These are phyloP conservation scores for Aspergillus affinis DNA, from an alignment of 495 filamentous ascomycete genomes.

Conservation along the genomic window DNA sequence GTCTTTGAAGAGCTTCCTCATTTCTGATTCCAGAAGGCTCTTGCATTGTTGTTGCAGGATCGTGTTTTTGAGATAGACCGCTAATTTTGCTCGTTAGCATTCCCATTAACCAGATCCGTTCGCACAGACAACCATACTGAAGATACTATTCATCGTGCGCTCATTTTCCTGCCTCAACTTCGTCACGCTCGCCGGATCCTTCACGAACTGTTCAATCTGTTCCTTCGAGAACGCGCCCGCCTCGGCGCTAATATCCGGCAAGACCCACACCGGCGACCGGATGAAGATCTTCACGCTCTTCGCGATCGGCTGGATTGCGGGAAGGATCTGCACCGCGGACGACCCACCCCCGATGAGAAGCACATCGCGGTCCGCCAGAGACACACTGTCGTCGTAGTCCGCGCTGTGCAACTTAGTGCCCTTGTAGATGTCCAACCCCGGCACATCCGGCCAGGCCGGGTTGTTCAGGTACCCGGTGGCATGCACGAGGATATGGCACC, in stretches of 20 bases:
- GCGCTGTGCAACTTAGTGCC: conserved; percentile 51
- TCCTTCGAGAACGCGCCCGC: conserved; percentile 30
- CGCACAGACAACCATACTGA: too few species aligned
- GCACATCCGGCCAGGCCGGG: conserved; percentile 48
- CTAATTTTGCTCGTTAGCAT: too few species aligned
- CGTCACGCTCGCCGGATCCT: conserved; percentile 19
- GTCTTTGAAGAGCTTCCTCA: conserved; percentile 4
- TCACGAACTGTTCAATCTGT: conserved; percentile 34
- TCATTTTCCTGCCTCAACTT: too few species aligned
- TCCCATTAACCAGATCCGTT: too few species aligned
- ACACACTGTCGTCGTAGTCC: conserved; percentile 31
- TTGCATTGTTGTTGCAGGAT: background rate
- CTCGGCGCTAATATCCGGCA: conserved; percentile 9
- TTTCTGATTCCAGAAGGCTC: background rate
- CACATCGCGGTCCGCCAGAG: conserved; percentile 40
- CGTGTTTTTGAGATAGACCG: too few species aligned
- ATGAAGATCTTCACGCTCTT: conserved; percentile 14
- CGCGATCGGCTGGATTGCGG: conserved; percentile 50
- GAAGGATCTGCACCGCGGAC: conserved; percentile 50
- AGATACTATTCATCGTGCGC: too few species aligned
- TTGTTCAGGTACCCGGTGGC: conserved; percentile 50
- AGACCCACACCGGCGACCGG: conserved; percentile 16
- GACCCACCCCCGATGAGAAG: conserved; percentile 48
- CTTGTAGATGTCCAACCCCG: conserved; percentile 43
- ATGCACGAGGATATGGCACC: conserved; percentile 51